Base-by-base conservation (phyloP, 495 filamentous ascomycete species). In the Amphirosellinia nigrospora region DNA sequence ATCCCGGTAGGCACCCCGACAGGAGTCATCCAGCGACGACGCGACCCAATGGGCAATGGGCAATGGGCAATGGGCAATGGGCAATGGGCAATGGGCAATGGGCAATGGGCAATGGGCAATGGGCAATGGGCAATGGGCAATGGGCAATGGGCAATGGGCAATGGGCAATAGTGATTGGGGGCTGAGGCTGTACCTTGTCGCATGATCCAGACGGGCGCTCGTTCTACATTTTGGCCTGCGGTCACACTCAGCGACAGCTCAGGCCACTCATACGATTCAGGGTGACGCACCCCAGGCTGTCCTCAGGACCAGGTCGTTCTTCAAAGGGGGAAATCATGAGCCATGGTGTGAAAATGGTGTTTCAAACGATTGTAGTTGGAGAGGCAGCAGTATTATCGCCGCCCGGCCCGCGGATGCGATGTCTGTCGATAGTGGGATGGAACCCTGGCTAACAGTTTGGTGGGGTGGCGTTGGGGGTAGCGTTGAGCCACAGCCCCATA, bases 121-220 rank as follows among this genome's bases (percentile, higher is more conserved):
- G 53, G 28, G n/a, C 32, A 26, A 21, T 53, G 63, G 19, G 63
- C 34, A 36, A 36, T 36, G 34, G 34, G 34, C 34, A 36, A 36
- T 36, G 34, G 34, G 53, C 15, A 32, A 66, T 55, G 38, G 7
- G 1, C 23, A 46, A 6, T 58, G 53, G 28, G n/a, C 30, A 28
- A 21, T 53, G 63, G 19, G 63, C n/a, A n/a, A n/a, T n/a, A n/a
- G n/a, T n/a, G n/a, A n/a, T n/a, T n/a, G n/a, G n/a, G n/a, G n/a
- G n/a, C n/a, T n/a, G n/a, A n/a, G 34, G 59, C 32, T 62, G 66
- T 84, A 94, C 94, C 94, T 89, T 98, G 96, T 81, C 96, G 92
- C 96, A 99, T 98, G 75, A 98, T 93, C 96, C 96, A 99, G 82
- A 96, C 91, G 58, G 96, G 96, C 65, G 96, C 89, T 64, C 95